phyloP scores from a whole-genome alignment of 2,329 filamentous ascomycete species.

The Colletotrichum liriopes region DNA sequence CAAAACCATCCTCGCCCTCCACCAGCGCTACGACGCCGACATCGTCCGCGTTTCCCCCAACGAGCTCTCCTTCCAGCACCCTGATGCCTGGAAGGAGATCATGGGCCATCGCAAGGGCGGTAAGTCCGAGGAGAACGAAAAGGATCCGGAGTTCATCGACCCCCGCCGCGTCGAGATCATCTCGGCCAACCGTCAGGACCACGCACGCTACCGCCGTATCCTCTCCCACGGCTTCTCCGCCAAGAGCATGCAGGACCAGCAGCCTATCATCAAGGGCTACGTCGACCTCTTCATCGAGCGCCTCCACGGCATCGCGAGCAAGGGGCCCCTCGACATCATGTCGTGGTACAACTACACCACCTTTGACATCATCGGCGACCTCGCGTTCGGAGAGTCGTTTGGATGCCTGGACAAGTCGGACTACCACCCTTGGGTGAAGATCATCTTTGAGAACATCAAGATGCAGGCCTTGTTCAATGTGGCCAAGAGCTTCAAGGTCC shows the following conservation, averaged over 20 bases:
- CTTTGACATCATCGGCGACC: constrained; percentile 52
- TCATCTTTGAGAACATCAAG: constrained; percentile 45
- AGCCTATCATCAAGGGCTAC: constrained; percentile 53
- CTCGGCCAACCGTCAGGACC: constrained; percentile 26
- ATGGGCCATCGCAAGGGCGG: constrained; percentile 49
- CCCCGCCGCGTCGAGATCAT: constrained; percentile 44
- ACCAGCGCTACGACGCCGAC: constrained; percentile 47
- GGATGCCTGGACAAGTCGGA: constrained; percentile 46
- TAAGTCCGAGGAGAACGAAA: constrained; percentile 28
- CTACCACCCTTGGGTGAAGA: constrained; percentile 38
- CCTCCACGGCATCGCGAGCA: constrained; percentile 50
- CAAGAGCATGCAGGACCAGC: constrained; percentile 47
- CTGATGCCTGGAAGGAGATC: constrained; percentile 58
- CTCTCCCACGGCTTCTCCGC: constrained; percentile 48
- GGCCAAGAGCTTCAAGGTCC: background rate
- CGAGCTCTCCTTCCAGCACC: constrained; percentile 56
- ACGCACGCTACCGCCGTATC: constrained; percentile 39
- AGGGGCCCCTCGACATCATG: constrained; percentile 45
- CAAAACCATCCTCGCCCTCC: constrained; percentile 47
- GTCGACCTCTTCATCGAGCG: constrained; percentile 56
- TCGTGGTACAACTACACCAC: constrained; percentile 50
- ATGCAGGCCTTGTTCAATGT: constrained; percentile 1
- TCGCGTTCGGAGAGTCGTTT: constrained; percentile 51
- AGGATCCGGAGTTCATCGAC: constrained; percentile 13
- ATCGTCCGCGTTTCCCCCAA: constrained; percentile 59